Percentiles rank a stretch among this genome's conserved stretches.
phyloP scores from a whole-genome alignment of 768 basidiomycete species.

The Kwoniella botswanensis region DNA sequence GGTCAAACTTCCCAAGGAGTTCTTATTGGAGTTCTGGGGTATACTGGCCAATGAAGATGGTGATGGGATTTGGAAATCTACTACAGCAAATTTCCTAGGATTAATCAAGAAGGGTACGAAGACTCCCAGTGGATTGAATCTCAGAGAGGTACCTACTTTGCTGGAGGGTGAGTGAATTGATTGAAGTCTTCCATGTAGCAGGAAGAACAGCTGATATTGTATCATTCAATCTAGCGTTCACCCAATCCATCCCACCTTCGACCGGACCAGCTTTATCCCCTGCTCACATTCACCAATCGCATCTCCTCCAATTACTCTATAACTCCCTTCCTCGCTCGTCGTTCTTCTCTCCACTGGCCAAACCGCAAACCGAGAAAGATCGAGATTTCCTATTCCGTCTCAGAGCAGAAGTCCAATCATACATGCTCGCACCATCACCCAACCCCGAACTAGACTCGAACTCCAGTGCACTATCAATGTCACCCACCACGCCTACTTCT shows the following conservation, averaged over 20 bases:
- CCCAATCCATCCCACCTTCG: slow-evolving; percentile 29
- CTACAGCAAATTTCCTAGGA: slow-evolving; percentile 33
- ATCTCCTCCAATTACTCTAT: slow-evolving; percentile 46
- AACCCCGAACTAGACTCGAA: slow-evolving; percentile 24
- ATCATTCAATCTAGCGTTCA: slow-evolving; percentile 33
- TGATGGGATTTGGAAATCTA: slow-evolving; percentile 43
- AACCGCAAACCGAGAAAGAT: slow-evolving; percentile 47
- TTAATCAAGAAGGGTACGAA: slow-evolving; percentile 53
- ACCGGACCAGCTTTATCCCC: slow-evolving; percentile 17
- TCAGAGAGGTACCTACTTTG: slow-evolving; percentile 50
- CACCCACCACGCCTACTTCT: slow-evolving; percentile 4
- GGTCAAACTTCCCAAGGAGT: slow-evolving; percentile 54
- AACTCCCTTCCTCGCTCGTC: slow-evolving; percentile 38
- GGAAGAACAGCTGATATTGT: not conserved
- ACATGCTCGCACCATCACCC: slow-evolving; percentile 38
- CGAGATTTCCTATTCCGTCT: slow-evolving; percentile 45
- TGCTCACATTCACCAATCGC: slow-evolving; percentile 40
- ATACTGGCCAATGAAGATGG: slow-evolving; percentile 48
- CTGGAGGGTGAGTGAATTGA: slow-evolving; percentile 43
- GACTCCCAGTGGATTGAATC: slow-evolving; percentile 51
- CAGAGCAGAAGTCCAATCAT: slow-evolving; percentile 45
- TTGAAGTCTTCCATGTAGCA: not conserved
- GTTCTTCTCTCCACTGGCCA: slow-evolving; percentile 39
- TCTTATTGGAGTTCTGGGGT: slow-evolving; percentile 54
- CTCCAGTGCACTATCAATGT: slow-evolving; percentile 12